Evolutionary conservation across 2,329 filamentous ascomycete genomes (phyloP), one percentile per base, ranked within the genome.

Genomic region (Teratosphaeria pseudoeucalypti): DNA sequence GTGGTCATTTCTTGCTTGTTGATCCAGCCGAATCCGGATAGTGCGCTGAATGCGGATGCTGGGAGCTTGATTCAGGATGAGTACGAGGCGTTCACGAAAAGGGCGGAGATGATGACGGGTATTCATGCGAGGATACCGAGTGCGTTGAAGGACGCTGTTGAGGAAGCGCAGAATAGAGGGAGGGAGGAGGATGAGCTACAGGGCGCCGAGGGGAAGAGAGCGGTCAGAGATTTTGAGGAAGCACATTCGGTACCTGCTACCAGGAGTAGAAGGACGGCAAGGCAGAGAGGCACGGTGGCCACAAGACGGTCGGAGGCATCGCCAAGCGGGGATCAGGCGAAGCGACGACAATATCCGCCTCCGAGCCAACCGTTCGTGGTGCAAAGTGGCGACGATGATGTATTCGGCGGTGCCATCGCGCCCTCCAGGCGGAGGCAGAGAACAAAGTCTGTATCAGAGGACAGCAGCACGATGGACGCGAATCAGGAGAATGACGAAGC

Each of bases 21-120:
- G 32, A 84, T 86, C 58, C 80, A 85, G 58, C 84, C 84, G 1
- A 86, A 86, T 65, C 82, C 83, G 0, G 83, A 84, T 62, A 85
- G 82, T 59, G 83, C 84, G 7, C 72, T 86, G 62, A 86, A 86
- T 64, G 80, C 82, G 10, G 79, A 81, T 27, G 83, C 84, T 12
- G 83, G 84, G 2, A 78, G 79, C 34, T 67, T 86, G 61, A 74
- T 83, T 6, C 81, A 82, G 61, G 82, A 84, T 59, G 80, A 85
- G 64, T 86, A 81, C 70, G 77, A 78, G 5, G 76, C 76, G 0
- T 86, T 83, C 66, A 78, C 79, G 55, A 75, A 79, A 56, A 75
- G 84, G 60, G 84, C 83, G 16, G 79, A 75, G 69, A 69, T 86
- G 53, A 85, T 85, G 83, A 83, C 82, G 2, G 80, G 79, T 2